Evolutionary conservation across 768 basidiomycete genomes (phyloP).

Genomic region (Termitomyces sp.): DNA sequence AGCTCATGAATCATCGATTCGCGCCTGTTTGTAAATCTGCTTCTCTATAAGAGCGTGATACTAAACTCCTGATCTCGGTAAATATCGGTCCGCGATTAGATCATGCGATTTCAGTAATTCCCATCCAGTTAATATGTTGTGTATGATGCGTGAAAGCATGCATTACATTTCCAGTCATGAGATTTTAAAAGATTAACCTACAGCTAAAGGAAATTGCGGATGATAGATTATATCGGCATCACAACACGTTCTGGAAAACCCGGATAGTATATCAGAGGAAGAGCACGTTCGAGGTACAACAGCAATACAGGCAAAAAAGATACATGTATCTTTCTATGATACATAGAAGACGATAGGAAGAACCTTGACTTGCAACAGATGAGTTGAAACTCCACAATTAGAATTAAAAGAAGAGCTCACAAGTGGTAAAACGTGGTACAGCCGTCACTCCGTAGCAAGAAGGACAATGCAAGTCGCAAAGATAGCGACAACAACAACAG

Average conservation of each 20-base stretch:
- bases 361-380: background rate
- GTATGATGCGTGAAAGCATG: background rate
- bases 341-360: background rate
- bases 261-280: background rate
- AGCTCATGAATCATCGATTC: conserved; percentile 2
- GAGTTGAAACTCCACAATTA: background rate
- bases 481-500: conserved; percentile 39
- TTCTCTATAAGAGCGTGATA: background rate
- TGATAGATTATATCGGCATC: background rate
- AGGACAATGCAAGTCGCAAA: conserved; percentile 48
- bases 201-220: background rate
- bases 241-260: background rate
- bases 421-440: background rate
- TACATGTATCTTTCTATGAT: background rate
- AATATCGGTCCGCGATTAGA: conserved; percentile 5
- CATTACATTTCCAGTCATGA: background rate
- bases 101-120: background rate
- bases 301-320: background rate
- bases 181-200: background rate
- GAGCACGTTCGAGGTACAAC: background rate
- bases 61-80: background rate
- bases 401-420: background rate
- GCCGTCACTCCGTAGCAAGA: conserved; percentile 25
- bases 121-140: background rate
- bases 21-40: background rate